These are phyloP conservation scores for Botryobasidium botryosum DNA, from an alignment of 768 basidiomycete genomes.

Conservation along the genomic window DNA sequence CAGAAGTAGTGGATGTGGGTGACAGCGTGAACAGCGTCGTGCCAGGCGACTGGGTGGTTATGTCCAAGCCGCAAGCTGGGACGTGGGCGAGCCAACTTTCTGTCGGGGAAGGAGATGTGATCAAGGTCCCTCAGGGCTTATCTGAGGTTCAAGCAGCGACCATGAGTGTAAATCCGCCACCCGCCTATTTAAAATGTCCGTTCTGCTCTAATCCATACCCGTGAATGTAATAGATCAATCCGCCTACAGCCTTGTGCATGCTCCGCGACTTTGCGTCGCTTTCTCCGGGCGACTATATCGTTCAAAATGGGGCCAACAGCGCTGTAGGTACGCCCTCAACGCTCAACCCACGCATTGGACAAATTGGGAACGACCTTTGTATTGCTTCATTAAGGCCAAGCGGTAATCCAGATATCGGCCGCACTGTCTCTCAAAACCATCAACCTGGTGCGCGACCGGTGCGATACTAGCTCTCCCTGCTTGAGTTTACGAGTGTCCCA, in stretches of 20 bases:
- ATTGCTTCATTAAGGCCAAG: conserved; percentile 49
- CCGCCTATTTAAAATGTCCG: background rate
- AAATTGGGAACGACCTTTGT: conserved; percentile 5
- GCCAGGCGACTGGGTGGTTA: conserved; percentile 57
- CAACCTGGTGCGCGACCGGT: conserved; percentile 67
- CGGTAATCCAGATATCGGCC: conserved; percentile 73
- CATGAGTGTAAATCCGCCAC: conserved; percentile 37
- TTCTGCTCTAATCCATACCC: background rate
- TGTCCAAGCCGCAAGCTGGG: conserved; percentile 50
- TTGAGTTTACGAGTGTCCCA: background rate
- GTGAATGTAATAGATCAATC: conserved; percentile 41
- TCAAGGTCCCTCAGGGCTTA: conserved; percentile 37
- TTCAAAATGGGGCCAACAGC: conserved; percentile 79
- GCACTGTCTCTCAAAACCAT: conserved; percentile 54
- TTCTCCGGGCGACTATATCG: conserved; percentile 53
- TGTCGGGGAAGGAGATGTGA: conserved; percentile 36
- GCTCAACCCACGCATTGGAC: conserved; percentile 2
- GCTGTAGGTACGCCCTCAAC: conserved; percentile 33
- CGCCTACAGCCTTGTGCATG: conserved; percentile 72
- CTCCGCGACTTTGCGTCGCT: conserved; percentile 50
- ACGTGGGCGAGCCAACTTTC: conserved; percentile 53
- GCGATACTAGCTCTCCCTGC: conserved; percentile 10
- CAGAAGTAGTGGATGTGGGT: conserved; percentile 45
- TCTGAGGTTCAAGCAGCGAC: conserved; percentile 56
- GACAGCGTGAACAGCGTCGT: conserved; percentile 30